Percentiles rank a stretch among this genome's conserved stretches.
These are phyloP conservation scores for Nicotiana rustica DNA, from an alignment of 305 asterid genomes.

Conservation along the genomic window DNA sequence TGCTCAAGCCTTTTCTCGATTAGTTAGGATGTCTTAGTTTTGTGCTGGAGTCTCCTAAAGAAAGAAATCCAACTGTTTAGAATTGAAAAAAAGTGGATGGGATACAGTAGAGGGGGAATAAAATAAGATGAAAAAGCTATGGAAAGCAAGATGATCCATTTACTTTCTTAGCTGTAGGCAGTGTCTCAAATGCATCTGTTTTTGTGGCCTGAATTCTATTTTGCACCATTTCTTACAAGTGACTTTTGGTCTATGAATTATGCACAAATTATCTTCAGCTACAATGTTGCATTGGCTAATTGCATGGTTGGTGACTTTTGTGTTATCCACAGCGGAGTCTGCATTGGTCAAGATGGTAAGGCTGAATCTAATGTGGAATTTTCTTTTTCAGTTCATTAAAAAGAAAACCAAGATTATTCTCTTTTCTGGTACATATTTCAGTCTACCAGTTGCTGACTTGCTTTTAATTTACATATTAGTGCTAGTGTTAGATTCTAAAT, in stretches of 20 bases:
- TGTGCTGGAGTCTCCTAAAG: conserved; percentile 11
- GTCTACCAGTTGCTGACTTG: neutral
- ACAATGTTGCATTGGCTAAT: conserved; percentile 75
- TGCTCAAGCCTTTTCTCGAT: conserved; percentile 12
- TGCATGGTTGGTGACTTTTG: conserved; percentile 84
- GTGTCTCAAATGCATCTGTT: neutral
- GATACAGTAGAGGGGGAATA: neutral
- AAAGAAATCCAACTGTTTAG: conserved; percentile 6
- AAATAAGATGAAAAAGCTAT: neutral
- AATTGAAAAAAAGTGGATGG: neutral
- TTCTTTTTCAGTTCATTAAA: conserved; percentile 12
- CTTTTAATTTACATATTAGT: neutral
- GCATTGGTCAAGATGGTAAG: conserved; percentile 97
- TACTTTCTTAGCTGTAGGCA: conserved; percentile 14
- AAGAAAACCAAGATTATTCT: conserved; percentile 3
- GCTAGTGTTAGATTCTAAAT: neutral
- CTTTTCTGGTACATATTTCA: conserved; percentile 25
- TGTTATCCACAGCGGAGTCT: conserved; percentile 77
- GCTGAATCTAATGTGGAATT: conserved; percentile 32
- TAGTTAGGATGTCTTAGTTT: conserved; percentile 10
- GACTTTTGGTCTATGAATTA: conserved; percentile 14
- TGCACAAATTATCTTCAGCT: conserved; percentile 55
- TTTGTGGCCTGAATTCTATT: neutral
- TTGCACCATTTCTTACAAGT: neutral
- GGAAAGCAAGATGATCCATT: neutral